Evolutionary conservation across 2,329 filamentous ascomycete genomes (phyloP).

Genomic region (Nigrospora osmanthi): DNA sequence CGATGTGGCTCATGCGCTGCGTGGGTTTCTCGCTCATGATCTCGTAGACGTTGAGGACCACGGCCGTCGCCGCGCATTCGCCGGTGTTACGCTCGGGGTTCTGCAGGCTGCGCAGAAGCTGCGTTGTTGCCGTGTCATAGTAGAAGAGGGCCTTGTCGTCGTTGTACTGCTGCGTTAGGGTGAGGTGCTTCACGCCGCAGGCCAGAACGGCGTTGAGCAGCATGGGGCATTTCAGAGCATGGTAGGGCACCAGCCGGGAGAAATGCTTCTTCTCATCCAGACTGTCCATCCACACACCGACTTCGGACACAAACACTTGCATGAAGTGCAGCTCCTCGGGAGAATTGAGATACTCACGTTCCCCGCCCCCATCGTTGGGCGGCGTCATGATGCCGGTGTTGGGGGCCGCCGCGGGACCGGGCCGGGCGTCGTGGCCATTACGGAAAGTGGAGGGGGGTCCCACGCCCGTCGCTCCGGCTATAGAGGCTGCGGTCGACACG

Average conservation of each 20-base stretch:
- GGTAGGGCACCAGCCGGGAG: slow-evolving; percentile 73
- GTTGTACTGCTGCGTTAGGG: slow-evolving; percentile 55
- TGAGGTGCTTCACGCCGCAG: slow-evolving; percentile 77
- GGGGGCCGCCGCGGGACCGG: slow-evolving; percentile 15
- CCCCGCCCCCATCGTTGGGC: slow-evolving; percentile 28
- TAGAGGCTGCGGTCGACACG: slow-evolving; percentile 29
- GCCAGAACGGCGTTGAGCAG: slow-evolving; percentile 82
- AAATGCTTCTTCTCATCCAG: slow-evolving; percentile 85
- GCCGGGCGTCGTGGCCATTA: slow-evolving; percentile 8
- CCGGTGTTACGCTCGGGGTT: slow-evolving; percentile 78
- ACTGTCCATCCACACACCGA: slow-evolving; percentile 90
- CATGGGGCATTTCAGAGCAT: slow-evolving; percentile 77
- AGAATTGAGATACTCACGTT: slow-evolving; percentile 59
- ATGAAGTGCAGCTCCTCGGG: slow-evolving; percentile 80
- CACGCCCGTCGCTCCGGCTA: slow-evolving; percentile 25
- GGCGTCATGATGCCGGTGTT: slow-evolving; percentile 31
- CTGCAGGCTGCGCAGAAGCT: slow-evolving; percentile 68
- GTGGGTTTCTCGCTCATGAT: slow-evolving; percentile 77
- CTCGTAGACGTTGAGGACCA: slow-evolving; percentile 87
- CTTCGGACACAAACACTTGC: slow-evolving; percentile 86
- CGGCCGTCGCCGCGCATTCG: slow-evolving; percentile 79
- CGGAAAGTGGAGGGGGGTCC: slow-evolving; percentile 20
- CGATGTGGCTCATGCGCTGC: slow-evolving; percentile 83
- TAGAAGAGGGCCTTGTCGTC: slow-evolving; percentile 75
- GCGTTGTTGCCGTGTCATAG: slow-evolving; percentile 77